These are phyloP conservation scores for Diaporthe velutina DNA, from an alignment of 2,329 filamentous ascomycete genomes.

Conservation along the genomic window DNA sequence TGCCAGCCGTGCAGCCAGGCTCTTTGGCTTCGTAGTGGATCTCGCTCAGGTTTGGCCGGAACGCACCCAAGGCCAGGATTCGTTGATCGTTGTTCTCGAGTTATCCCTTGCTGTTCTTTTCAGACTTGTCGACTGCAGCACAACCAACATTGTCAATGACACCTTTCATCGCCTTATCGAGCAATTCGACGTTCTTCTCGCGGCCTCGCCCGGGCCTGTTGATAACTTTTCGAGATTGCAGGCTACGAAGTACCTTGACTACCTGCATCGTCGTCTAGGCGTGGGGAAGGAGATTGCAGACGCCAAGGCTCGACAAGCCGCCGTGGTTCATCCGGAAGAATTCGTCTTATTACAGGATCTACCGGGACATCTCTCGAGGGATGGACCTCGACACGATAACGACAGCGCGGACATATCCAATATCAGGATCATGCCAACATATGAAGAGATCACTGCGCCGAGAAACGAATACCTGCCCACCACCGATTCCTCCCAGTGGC, in stretches of 20 bases:
- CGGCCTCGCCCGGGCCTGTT: not conserved
- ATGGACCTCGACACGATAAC: conserved; percentile 57
- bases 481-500: conserved; percentile 53
- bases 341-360: conserved; percentile 40
- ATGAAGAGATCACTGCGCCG: conserved; percentile 53
- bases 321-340: conserved; percentile 17
- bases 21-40: conserved; percentile 49
- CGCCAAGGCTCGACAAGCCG: not conserved
- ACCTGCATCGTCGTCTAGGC: conserved; percentile 30
- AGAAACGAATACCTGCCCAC: conserved; percentile 55
- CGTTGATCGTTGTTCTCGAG: conserved; percentile 35
- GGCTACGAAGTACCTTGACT: conserved; percentile 36
- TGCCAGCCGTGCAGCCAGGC: conserved; percentile 44
- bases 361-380: conserved; percentile 39
- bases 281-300: conserved; percentile 20
- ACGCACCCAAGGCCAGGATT: conserved; percentile 27
- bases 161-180: conserved; percentile 11
- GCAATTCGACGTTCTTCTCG: not conserved
- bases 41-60: not conserved
- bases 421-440: conserved; percentile 60
- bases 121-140: conserved; percentile 42
- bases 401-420: conserved; percentile 56
- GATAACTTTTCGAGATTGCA: conserved; percentile 18
- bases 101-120: conserved; percentile 39
- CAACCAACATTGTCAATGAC: conserved; percentile 40